Conservation (phyloP, 192 early-diverging fungal genomes). For the Chytriomyces sp. region DNA sequence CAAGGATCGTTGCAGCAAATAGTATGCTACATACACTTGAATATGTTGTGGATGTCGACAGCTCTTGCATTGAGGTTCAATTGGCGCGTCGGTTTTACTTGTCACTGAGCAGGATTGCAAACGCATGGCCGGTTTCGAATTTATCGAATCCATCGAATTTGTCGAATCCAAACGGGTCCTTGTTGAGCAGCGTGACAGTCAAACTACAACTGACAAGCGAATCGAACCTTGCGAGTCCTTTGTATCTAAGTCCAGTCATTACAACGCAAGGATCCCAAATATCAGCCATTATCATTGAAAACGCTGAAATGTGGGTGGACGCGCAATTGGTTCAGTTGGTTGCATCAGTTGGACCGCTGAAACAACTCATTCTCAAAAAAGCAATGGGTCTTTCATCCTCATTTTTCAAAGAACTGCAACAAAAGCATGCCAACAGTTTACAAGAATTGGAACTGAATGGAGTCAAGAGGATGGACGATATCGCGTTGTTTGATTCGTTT, state of each 20-base stretch:
- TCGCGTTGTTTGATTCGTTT: background rate
- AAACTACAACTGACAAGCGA: background rate
- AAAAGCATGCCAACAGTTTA: background rate
- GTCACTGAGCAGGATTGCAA: background rate
- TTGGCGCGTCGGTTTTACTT: background rate
- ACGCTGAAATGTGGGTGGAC: conserved; percentile 22
- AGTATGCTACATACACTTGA: background rate
- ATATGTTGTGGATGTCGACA: background rate
- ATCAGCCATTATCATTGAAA: background rate
- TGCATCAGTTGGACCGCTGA: background rate
- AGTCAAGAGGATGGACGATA: conserved; percentile 3
- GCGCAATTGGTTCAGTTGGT: background rate
- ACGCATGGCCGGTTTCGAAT: background rate
- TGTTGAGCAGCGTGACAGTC: background rate
- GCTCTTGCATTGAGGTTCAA: background rate
- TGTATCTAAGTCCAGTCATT: conserved; percentile 1
- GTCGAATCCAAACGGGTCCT: background rate
- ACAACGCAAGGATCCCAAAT: background rate
- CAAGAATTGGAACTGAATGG: background rate
- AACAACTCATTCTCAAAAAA: background rate
- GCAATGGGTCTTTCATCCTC: conserved; percentile 1
- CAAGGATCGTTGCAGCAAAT: background rate
- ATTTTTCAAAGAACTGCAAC: conserved; percentile 3
- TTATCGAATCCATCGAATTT: background rate
- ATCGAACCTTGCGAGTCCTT: background rate